Conservation (phyloP, 345 rosid species). For the Sapria himalayana region DNA sequence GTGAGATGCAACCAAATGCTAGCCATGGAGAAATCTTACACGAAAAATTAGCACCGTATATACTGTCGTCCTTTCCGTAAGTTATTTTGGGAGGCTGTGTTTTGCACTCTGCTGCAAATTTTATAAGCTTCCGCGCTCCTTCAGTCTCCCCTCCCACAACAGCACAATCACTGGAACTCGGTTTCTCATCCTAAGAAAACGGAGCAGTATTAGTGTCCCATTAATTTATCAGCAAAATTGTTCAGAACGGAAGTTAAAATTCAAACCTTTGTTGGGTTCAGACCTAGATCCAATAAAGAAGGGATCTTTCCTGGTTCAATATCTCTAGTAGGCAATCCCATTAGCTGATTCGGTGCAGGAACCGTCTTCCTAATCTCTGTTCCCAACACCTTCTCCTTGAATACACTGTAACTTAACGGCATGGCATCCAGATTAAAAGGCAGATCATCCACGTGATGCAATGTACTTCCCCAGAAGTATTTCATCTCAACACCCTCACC, state of each 20-base stretch:
- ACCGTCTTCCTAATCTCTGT: slow-evolving; percentile 74
- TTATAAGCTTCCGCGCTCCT: slow-evolving; percentile 58
- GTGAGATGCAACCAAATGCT: slow-evolving; percentile 73
- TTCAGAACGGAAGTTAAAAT: not conserved
- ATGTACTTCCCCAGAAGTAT: slow-evolving; percentile 67
- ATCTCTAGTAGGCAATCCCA: slow-evolving; percentile 67
- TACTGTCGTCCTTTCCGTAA: slow-evolving; percentile 32
- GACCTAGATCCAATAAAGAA: slow-evolving; percentile 66
- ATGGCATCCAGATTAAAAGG: slow-evolving; percentile 73
- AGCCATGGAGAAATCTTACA: slow-evolving; percentile 97
- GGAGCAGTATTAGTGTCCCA: too few relatives aligned
- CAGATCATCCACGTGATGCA: slow-evolving; percentile 81
- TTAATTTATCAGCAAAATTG: too few relatives aligned
- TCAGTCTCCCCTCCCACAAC: slow-evolving; percentile 96
- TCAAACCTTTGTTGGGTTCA: slow-evolving; percentile 52
- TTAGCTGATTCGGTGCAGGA: slow-evolving; percentile 65
- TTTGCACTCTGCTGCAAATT: slow-evolving; percentile 60
- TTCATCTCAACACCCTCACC: slow-evolving; percentile 4
- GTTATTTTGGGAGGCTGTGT: slow-evolving; percentile 50
- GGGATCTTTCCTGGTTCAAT: slow-evolving; percentile 88
- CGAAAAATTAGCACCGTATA: slow-evolving; percentile 85
- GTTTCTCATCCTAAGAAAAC: slow-evolving; percentile 42
- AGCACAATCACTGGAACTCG: slow-evolving; percentile 20
- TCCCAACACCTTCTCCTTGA: slow-evolving; percentile 52
- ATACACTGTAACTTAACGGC: slow-evolving; percentile 63